These are phyloP conservation scores for Udeniomyces megalosporus DNA, from an alignment of 768 basidiomycete species.

Conservation along the genomic window DNA sequence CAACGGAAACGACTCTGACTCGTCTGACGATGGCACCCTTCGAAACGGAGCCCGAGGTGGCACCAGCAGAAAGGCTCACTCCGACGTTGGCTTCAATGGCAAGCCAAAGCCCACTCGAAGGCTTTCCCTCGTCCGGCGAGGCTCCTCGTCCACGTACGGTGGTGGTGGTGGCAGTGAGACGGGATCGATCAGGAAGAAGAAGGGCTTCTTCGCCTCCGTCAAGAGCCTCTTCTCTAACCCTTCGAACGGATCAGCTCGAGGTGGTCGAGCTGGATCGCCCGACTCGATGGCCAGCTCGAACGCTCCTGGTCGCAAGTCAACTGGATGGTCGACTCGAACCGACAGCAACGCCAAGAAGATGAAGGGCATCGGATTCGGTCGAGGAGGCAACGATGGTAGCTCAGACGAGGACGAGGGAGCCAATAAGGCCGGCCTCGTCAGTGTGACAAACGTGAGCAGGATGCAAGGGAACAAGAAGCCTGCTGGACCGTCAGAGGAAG, in stretches of 20 bases:
- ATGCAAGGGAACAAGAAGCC: background rate
- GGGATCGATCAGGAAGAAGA: conserved; percentile 7
- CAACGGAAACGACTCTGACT: background rate
- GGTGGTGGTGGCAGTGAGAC: background rate
- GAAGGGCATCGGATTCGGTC: background rate
- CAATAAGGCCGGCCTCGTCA: conserved; percentile 3
- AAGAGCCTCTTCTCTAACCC: conserved; percentile 7
- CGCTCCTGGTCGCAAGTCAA: too few species aligned
- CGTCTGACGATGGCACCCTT: conserved; percentile 11
- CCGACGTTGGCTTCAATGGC: conserved; percentile 11
- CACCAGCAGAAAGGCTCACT: background rate
- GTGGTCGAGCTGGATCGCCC: background rate
- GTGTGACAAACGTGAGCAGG: conserved; percentile 14
- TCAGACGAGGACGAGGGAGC: conserved; percentile 3
- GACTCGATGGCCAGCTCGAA: conserved; percentile 4
- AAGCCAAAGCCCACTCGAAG: background rate
- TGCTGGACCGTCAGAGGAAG: background rate
- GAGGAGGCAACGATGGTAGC: background rate
- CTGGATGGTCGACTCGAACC: conserved; percentile 11
- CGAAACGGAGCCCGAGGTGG: background rate
- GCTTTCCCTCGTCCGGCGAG: background rate
- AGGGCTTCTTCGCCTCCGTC: conserved; percentile 11
- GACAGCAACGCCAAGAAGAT: conserved; percentile 10
- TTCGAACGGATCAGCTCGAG: background rate
- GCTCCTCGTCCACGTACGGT: background rate